phyloP scores from a whole-genome alignment of 2,329 filamentous ascomycete genomes.

The Pseudogymnoascus sp. region DNA sequence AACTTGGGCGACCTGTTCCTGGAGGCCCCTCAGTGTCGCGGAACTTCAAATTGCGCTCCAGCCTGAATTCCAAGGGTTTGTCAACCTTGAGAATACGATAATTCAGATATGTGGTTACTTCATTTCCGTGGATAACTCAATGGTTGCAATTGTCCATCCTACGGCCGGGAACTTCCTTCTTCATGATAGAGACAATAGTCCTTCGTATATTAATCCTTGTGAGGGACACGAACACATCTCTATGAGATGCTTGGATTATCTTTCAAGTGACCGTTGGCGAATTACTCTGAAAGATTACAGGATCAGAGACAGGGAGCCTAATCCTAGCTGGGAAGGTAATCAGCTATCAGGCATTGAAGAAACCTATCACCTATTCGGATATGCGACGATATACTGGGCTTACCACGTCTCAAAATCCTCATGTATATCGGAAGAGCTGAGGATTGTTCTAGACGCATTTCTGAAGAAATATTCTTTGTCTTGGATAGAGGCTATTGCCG shows the following conservation, averaged over 20 bases:
- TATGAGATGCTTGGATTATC: neutral
- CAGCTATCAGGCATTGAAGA: neutral
- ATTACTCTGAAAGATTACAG: neutral
- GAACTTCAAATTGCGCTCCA: neutral
- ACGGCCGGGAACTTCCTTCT: neutral
- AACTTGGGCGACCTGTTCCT: neutral
- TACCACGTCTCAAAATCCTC: neutral
- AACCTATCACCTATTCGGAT: neutral
- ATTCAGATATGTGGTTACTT: neutral
- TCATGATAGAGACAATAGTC: neutral
- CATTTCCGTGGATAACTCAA: neutral
- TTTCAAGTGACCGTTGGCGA: neutral
- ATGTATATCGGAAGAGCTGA: neutral
- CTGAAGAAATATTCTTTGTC: neutral
- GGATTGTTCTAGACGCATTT: neutral
- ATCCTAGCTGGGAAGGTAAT: neutral
- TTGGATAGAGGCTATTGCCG: neutral
- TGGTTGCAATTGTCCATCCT: neutral
- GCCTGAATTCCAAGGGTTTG: neutral
- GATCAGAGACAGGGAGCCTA: neutral
- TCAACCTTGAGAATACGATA: neutral
- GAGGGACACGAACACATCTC: neutral
- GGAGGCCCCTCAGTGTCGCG: neutral
- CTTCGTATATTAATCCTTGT: neutral
- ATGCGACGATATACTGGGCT: neutral